Evolutionary conservation across 352 stramenopile genomes (phyloP).

Genomic region (Phytopythium chamaehyphon): DNA sequence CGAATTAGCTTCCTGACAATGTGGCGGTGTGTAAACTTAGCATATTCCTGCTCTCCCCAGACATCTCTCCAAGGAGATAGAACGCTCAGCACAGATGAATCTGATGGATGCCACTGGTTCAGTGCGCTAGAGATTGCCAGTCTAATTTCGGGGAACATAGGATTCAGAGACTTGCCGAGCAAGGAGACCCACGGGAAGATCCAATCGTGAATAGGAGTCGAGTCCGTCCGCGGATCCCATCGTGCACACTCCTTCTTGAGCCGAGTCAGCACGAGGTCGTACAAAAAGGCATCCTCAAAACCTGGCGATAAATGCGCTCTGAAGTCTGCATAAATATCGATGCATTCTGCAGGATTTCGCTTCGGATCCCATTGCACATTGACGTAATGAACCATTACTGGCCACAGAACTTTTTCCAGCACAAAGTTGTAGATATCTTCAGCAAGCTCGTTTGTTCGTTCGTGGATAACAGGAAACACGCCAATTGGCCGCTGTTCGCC

Average conservation of each 20-base stretch:
- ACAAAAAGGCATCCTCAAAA: conserved; percentile 53
- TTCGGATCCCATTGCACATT: conserved; percentile 62
- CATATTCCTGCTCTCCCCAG: conserved; percentile 79
- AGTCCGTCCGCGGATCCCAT: conserved; percentile 50
- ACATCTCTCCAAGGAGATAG: conserved; percentile 66
- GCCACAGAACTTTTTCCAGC: conserved; percentile 73
- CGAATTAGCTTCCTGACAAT: conserved; percentile 73
- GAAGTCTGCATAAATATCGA: conserved; percentile 43
- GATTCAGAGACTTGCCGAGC: conserved; percentile 37
- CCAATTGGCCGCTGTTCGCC: conserved; percentile 8
- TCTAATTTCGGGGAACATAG: conserved; percentile 69
- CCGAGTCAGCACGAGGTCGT: conserved; percentile 58
- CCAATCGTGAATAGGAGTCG: conserved; percentile 71
- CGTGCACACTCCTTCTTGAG: conserved; percentile 66
- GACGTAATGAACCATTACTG: conserved; percentile 56
- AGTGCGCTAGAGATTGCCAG: conserved; percentile 55
- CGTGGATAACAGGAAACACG: conserved; percentile 63
- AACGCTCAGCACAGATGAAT: conserved; percentile 54
- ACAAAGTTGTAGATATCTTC: conserved; percentile 79
- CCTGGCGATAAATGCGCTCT: conserved; percentile 40
- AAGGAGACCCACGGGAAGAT: conserved; percentile 60
- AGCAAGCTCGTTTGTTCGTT: conserved; percentile 48
- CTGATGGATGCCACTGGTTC: conserved; percentile 79
- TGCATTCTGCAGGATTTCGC: conserved; percentile 25
- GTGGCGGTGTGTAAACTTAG: conserved; percentile 79